Conservation (phyloP, 176 grass and related monocot species). For the Saccharum spontaneum region DNA sequence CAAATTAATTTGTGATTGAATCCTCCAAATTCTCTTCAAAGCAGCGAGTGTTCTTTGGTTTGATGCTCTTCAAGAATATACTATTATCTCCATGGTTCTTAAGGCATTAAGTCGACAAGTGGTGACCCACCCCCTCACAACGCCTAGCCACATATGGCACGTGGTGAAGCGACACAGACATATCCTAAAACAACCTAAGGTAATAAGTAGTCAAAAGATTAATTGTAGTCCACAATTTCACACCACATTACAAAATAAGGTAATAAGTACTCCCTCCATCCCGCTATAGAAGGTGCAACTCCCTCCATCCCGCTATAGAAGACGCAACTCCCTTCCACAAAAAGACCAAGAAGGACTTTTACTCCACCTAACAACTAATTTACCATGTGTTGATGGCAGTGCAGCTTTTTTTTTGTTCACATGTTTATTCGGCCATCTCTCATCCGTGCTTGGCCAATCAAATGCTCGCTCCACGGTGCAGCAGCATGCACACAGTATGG, state of each 20-base stretch:
- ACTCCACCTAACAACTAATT: neutral
- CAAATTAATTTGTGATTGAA: slow-evolving; percentile 5
- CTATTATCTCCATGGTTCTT: neutral
- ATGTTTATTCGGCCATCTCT: neutral
- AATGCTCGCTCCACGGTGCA: neutral
- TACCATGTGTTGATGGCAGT: neutral
- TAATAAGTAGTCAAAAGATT: neutral
- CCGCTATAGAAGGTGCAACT: neutral
- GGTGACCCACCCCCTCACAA: neutral
- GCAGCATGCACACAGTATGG: neutral
- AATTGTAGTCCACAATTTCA: neutral
- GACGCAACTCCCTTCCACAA: neutral
- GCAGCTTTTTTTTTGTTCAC: neutral
- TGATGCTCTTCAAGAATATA: neutral
- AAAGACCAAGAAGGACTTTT: neutral
- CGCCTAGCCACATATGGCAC: neutral
- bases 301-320: neutral
- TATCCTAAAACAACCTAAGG: neutral
- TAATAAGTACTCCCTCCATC: neutral
- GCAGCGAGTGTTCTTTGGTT: neutral
- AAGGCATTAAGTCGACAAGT: neutral
- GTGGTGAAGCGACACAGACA: neutral
- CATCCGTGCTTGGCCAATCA: neutral
- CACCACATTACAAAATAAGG: neutral
- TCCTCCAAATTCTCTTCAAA: neutral